phyloP scores from a whole-genome alignment of 2,329 filamentous ascomycete species.

The Verticillium nonalfalfae region DNA sequence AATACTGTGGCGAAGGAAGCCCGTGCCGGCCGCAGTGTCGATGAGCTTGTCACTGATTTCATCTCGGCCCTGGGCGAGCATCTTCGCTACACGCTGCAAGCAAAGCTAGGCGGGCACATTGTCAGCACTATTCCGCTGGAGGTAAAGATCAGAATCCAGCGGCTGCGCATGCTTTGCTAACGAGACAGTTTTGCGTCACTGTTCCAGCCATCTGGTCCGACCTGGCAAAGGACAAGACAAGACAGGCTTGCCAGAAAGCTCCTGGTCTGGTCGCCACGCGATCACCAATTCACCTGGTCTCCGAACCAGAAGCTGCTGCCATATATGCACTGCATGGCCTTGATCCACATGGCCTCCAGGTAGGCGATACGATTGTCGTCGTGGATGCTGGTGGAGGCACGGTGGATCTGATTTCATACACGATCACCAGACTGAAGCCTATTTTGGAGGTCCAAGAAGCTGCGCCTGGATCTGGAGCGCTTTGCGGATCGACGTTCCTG shows the following conservation, averaged over 20 bases:
- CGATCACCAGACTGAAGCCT: conserved; percentile 34
- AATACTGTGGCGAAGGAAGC: conserved; percentile 18
- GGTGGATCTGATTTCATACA: conserved; percentile 48
- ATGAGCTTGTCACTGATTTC: conserved; percentile 39
- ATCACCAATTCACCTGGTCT: conserved; percentile 35
- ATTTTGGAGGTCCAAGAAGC: conserved; percentile 41
- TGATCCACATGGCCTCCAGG: conserved; percentile 30
- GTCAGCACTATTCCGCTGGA: conserved; percentile 39
- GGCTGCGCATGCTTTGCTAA: not conserved
- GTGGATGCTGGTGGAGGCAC: conserved; percentile 50
- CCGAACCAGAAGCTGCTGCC: conserved; percentile 47
- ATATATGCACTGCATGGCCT: conserved; percentile 39
- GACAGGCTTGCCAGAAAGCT: conserved; percentile 33
- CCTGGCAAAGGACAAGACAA: conserved; percentile 43
- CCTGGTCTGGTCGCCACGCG: conserved; percentile 19
- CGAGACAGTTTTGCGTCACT: conserved; percentile 39
- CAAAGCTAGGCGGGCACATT: conserved; percentile 32
- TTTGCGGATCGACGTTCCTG: conserved; percentile 43
- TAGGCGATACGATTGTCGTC: conserved; percentile 42
- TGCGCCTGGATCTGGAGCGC: conserved; percentile 39
- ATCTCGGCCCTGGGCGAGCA: conserved; percentile 41
- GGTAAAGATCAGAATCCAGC: not conserved
- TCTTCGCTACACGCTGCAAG: conserved; percentile 35
- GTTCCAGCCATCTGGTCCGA: conserved; percentile 56
- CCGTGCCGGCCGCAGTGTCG: conserved; percentile 25